Evolutionary conservation across 2,329 filamentous ascomycete species (phyloP).

Genomic region (Metarhizium robertsii): DNA sequence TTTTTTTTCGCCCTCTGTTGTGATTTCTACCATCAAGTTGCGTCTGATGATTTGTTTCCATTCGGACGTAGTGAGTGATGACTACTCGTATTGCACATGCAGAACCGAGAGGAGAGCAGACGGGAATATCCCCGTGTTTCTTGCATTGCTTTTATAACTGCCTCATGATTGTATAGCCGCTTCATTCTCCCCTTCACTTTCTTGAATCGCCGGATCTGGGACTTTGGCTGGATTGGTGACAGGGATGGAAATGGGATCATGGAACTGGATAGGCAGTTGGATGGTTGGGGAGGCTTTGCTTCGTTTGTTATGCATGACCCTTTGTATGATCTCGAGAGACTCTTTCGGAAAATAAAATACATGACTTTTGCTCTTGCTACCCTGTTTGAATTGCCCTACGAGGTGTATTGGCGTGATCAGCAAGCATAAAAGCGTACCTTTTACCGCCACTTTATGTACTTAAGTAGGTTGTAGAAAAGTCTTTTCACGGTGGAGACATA

Average conservation of each 20-base stretch:
- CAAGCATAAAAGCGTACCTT: no score
- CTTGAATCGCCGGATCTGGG: not conserved
- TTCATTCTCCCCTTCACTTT: not conserved
- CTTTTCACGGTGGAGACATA: no score
- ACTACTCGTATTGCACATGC: not conserved
- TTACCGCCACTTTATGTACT: no score
- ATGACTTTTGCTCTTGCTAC: constrained; percentile 4
- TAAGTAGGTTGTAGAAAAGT: no score
- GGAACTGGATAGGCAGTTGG: not conserved
- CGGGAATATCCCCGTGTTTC: not conserved
- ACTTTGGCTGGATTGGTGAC: not conserved
- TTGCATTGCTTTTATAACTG: not conserved
- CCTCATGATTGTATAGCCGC: not conserved
- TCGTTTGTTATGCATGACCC: constrained; percentile 1
- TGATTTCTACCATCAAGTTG: constrained; percentile 7
- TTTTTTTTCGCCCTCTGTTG: constrained; percentile 9
- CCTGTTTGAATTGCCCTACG: not conserved
- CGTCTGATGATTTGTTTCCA: constrained; percentile 3
- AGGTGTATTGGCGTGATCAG: no score
- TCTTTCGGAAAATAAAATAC: not conserved
- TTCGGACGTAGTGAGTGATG: not conserved
- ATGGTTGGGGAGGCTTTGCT: not conserved
- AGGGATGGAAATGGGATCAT: not conserved
- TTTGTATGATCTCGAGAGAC: constrained; percentile 10
- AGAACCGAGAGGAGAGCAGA: not conserved